A percentile compares a stretch with the other conserved stretches of the same genome.
These are phyloP conservation scores for Pharnaceum exiguum DNA, from an alignment of 148 eudicot species.

Conservation along the genomic window DNA sequence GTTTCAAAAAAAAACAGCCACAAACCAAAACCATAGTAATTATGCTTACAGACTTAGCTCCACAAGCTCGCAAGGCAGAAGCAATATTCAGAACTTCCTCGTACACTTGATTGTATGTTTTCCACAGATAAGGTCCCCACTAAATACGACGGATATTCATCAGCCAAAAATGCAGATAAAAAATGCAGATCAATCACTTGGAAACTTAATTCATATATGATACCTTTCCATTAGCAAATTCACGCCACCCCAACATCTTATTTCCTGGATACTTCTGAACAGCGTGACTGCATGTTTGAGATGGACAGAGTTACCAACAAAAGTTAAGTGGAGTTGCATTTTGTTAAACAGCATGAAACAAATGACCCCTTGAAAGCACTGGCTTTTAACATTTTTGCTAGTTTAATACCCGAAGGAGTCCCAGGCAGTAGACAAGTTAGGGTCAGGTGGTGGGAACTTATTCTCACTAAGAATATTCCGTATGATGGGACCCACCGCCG, in stretches of 20 bases:
- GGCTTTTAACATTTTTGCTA: neutral
- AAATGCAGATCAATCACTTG: too few relatives aligned
- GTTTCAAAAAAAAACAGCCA: neutral
- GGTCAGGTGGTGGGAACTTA: constrained; percentile 60
- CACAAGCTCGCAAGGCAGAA: constrained; percentile 74
- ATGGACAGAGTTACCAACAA: neutral
- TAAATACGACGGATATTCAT: constrained; percentile 10
- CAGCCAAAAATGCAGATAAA: neutral
- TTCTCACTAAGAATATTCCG: constrained; percentile 54
- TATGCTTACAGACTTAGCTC: constrained; percentile 80
- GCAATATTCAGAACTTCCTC: constrained; percentile 64
- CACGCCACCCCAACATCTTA: constrained; percentile 91
- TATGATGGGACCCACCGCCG: constrained; percentile 72
- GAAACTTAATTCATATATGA: too few relatives aligned
- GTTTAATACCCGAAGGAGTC: constrained; percentile 63
- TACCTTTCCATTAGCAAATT: constrained; percentile 66
- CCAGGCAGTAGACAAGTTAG: constrained; percentile 66
- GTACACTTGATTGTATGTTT: constrained; percentile 77
- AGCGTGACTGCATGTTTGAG: constrained; percentile 39
- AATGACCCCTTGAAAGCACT: neutral
- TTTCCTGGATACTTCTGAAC: constrained; percentile 64
- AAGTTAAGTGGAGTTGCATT: neutral
- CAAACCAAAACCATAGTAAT: neutral
- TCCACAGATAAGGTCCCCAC: constrained; percentile 92
- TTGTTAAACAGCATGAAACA: neutral